These are phyloP conservation scores for Domatiomyces globalis DNA, from an alignment of 2,329 filamentous ascomycete genomes.

Conservation along the genomic window DNA sequence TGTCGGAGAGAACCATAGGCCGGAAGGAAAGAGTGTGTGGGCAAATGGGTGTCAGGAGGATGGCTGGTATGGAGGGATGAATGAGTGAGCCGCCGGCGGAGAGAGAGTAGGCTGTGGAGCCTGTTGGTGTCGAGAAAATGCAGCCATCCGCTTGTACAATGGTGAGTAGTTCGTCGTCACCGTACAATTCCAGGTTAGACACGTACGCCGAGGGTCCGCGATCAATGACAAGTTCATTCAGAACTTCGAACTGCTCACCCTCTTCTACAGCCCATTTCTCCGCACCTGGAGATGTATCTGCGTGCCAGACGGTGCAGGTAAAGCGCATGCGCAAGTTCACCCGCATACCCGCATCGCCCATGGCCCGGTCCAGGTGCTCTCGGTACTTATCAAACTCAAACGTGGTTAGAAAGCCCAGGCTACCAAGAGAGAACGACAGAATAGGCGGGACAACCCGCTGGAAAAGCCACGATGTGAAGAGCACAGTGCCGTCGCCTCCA, in stretches of 20 bases:
- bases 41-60: constrained; percentile 92
- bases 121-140: constrained; percentile 94
- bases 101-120: constrained; percentile 85
- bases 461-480: constrained; percentile 94
- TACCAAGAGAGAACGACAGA: constrained; percentile 79
- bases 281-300: constrained; percentile 35
- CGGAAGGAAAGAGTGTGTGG: constrained; percentile 94
- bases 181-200: constrained; percentile 90
- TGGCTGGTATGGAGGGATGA: constrained; percentile 91
- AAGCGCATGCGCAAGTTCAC: constrained; percentile 98
- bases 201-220: constrained; percentile 93
- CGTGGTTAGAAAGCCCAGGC: constrained; percentile 87
- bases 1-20: constrained; percentile 94
- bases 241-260: constrained; percentile 90
- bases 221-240: constrained; percentile 97
- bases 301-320: constrained; percentile 89
- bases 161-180: constrained; percentile 85
- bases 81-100: constrained; percentile 91
- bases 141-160: constrained; percentile 94
- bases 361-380: constrained; percentile 69
- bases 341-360: constrained; percentile 91
- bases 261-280: constrained; percentile 56
- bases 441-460: constrained; percentile 90
- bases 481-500: constrained; percentile 88
- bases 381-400: constrained; percentile 90